Evolutionary conservation across 306 rosid genomes (phyloP), one percentile per base, ranked within the genome.

Genomic region (Acacia melanoxylon): DNA sequence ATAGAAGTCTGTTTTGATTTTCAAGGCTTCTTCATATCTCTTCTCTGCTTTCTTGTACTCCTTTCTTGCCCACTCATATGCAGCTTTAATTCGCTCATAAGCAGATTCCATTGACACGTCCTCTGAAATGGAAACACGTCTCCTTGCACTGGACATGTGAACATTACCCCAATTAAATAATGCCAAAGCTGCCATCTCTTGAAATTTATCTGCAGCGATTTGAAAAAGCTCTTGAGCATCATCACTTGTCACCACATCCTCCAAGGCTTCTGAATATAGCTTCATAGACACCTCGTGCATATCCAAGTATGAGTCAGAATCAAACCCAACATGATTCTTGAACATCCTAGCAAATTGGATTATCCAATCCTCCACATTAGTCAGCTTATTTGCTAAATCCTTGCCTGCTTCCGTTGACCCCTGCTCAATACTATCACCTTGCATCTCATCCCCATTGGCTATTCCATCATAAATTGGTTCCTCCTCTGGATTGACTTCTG

Each of bases 261-360:
- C 94, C 94, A 89, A 86, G 52, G 91, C 92, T 82, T 91, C 92
- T 0, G 94, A 89, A 85, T 89, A 90, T 19, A 91, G 71, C 81
- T 89, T 91, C 92, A 87, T 87, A 5, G 91, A 89, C 35, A 87
- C 86, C 81, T 89, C 94, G 22, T 91, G 94, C 76, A 91, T 87
- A 81, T 89, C 89, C 87, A 91, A 83, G 78, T 87, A 91, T 1
- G 89, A 66, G 85, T 87, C 92, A 73, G 91, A 89, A 83, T 87
- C 94, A 20, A 91, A 85, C 59, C 92, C 94, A 71, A 91, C 92
- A 71, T 91, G 94, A 87, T 91, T 91, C 87, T 91, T 91, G 88
- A 91, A 91, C 84, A 91, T 48, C 69, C 91, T 75, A 14, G 92
- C 94, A 83, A 91, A 91, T 79, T 87, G 92, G 24, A 91, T 66